A percentile compares a stretch with the other conserved stretches of the same genome.
phyloP scores from a whole-genome alignment of 2,329 filamentous ascomycete genomes.

The Stachybotrys echinatus region DNA sequence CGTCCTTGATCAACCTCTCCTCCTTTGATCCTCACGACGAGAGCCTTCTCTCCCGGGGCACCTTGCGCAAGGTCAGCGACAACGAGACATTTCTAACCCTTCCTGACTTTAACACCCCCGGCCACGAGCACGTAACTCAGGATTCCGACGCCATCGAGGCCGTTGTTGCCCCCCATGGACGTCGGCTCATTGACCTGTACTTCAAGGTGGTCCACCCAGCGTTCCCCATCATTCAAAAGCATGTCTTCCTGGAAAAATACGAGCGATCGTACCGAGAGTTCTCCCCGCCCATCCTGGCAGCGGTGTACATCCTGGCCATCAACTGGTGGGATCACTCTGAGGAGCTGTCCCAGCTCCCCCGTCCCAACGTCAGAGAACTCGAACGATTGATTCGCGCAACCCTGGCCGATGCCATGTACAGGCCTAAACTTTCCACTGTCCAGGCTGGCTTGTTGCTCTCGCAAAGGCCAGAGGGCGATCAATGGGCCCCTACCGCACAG shows the following conservation, averaged over 20 bases:
- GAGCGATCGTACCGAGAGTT: constrained; percentile 67
- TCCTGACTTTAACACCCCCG: constrained; percentile 66
- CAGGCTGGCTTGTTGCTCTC: constrained; percentile 72
- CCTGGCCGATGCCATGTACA: constrained; percentile 70
- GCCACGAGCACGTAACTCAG: constrained; percentile 63
- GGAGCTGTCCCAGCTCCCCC: constrained; percentile 56
- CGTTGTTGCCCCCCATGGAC: constrained; percentile 72
- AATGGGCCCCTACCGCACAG: constrained; percentile 82
- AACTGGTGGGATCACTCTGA: constrained; percentile 82
- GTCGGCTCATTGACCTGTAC: constrained; percentile 71
- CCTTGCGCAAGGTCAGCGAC: constrained; percentile 70
- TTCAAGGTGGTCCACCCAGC: constrained; percentile 75
- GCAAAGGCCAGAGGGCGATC: constrained; percentile 70
- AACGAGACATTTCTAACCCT: constrained; percentile 76
- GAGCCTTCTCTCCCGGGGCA: constrained; percentile 64
- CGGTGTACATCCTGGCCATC: constrained; percentile 78
- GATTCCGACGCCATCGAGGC: constrained; percentile 70
- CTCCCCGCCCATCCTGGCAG: constrained; percentile 70
- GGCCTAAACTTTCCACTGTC: constrained; percentile 76
- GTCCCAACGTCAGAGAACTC: constrained; percentile 67
- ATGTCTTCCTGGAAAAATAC: constrained; percentile 75
- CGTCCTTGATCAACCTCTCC: constrained; percentile 75
- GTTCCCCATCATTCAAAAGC: constrained; percentile 79
- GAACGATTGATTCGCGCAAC: constrained; percentile 70
- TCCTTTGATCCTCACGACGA: constrained; percentile 78